These are phyloP conservation scores for Solanum lycopersicoides DNA, from an alignment of 257 asterid species.

Conservation along the genomic window DNA sequence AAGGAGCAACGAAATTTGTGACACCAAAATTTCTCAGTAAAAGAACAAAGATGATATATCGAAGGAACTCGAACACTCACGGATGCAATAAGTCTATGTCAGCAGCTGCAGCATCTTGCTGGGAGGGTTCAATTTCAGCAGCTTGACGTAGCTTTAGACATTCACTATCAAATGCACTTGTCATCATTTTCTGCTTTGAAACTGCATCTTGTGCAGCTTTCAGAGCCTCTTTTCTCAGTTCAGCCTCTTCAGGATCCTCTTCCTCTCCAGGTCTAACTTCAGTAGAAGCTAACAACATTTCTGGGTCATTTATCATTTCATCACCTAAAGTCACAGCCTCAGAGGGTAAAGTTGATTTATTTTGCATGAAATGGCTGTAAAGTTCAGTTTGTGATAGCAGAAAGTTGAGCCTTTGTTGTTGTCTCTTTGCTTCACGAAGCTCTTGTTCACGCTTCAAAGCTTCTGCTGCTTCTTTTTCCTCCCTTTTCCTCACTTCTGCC, in stretches of 20 bases:
- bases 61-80: slow-evolving; percentile 32
- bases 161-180: slow-evolving; percentile 81
- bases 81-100: slow-evolving; percentile 93
- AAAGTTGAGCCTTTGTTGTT: slow-evolving; percentile 95
- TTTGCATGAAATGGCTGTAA: slow-evolving; percentile 99
- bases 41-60: neutral
- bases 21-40: neutral
- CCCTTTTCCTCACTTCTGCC: slow-evolving; percentile 95
- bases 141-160: slow-evolving; percentile 61
- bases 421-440: slow-evolving; percentile 98
- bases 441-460: slow-evolving; percentile 98
- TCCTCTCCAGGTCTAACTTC: slow-evolving; percentile 55
- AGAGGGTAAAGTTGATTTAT: slow-evolving; percentile 56
- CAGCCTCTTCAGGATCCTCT: slow-evolving; percentile 93
- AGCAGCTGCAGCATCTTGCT: slow-evolving; percentile 57
- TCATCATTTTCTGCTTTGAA: slow-evolving; percentile 89
- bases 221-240: slow-evolving; percentile 87
- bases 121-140: slow-evolving; percentile 47
- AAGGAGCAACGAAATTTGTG: neutral
- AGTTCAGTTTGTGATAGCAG: slow-evolving; percentile 96
- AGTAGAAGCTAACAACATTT: slow-evolving; percentile 33
- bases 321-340: slow-evolving; percentile 42
- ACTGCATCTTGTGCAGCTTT: slow-evolving; percentile 99
- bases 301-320: slow-evolving; percentile 41
- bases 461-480: slow-evolving; percentile 99